Base-by-base conservation (phyloP, 176 grass and related monocot genomes). In the Bonia amplexicaulis region DNA sequence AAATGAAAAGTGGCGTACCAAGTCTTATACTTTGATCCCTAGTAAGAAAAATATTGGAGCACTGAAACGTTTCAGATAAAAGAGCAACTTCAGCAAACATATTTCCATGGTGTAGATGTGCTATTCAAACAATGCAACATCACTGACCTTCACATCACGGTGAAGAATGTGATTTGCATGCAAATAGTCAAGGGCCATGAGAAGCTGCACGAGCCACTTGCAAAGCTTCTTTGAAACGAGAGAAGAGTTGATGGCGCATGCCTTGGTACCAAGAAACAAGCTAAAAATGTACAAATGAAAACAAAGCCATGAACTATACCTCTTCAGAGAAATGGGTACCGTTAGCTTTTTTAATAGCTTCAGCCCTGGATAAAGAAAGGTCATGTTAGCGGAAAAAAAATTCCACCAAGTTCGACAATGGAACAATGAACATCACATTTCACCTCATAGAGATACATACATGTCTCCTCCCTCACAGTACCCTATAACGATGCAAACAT, bases 401-500 rank as follows among this genome's bases (percentile, higher is more conserved):
- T 51, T 46, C 39, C 73, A 26, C 3, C 27, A 79, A 77, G 40
- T 44, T 37, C 33, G 37, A 26, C 20, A 31, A 41, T 77, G 22
- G 44, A 69, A 12, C 15, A 47, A 62, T 3, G 8, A 74, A 68
- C n/a, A 74, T 33, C 61, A 80, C 25, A 71, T 71, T 62, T 31
- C 63, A 73, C 57, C 69, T 80, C 22, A 88, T 45, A 88, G 81
- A 67, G 49, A 83, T 82, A 90, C 94, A 68, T 97, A 97, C 94
- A 97, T 97, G 76, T 97, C 94, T 79, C 94, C 94, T 78, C 92
- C 94, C 69, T 97, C 90, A 78, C 94, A 97, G 41, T 94, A 97
- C 57, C 89, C 89, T 59, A 97, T 92, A 44, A 97, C 83, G 81
- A 97, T 97, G 76, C 92, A 97, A 33, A 97, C 94, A 65, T 89